Base-by-base conservation (phyloP, 495 filamentous ascomycete species). In the Penicillium herquei region DNA sequence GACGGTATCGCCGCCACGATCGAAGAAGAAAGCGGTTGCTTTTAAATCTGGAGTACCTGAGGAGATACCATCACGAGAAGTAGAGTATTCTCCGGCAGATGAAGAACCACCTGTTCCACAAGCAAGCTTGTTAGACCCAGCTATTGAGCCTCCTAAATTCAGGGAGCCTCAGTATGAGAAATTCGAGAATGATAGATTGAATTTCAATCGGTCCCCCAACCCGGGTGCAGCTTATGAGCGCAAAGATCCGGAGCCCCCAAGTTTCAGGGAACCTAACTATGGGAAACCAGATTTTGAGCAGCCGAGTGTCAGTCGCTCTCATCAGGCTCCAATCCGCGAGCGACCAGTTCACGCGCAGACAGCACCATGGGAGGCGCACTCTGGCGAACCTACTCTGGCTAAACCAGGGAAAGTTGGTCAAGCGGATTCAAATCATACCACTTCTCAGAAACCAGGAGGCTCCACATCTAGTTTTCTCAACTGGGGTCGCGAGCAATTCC, bases 321-420 rank as follows among this genome's bases (percentile, higher is more conserved):
- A 3, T 35, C 51, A 12, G 17, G 17, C 46, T 41, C 48, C 30
- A 56, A 64, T 46, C 41, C 53, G 33, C 45, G 5, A 31, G 16
- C 32, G 13, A 41, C 37, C 12, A 39, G 3, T 6, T n/a, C 21
- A 11, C 12, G 6, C 39, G 16, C 12, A 62, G 42, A 39, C 54
- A 44, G 74, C 75, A 5, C 65, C 67, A 57, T 79, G 77, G 79
- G 76, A 83, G 66, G 70, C 72, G 39, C 80, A 73, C 54, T 78
- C 80, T 1, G 76, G 74, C 7, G 79, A 81, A 45, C 76, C 77
- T 39, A 78, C 75, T 7, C 65, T 63, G 1, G 71, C 59, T 44
- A 55, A 67, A 12, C 51, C 42, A 3, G 78, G 78, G 7, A 66
- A 55, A 51, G 6, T 53, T 31, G 59, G 42, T 8, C 68, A 64